A percentile compares a stretch with the other conserved stretches of the same genome.
Evolutionary conservation across 306 rosid species (phyloP).

Genomic region (Oemleria cerasiformis): DNA sequence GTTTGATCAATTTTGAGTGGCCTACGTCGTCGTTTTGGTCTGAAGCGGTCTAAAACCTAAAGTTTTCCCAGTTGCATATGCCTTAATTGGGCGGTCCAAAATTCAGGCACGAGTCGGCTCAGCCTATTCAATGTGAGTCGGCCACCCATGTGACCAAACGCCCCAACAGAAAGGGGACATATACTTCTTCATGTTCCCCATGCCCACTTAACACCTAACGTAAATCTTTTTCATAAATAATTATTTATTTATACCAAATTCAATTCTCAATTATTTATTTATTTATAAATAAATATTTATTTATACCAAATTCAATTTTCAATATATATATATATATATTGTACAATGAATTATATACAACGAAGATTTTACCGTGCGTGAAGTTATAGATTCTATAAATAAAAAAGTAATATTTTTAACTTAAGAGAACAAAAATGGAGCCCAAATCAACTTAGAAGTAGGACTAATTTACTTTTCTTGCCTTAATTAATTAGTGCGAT

Average conservation of each 20-base stretch:
- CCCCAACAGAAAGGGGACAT: constrained; percentile 25
- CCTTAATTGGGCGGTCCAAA: constrained; percentile 12
- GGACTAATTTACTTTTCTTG: not conserved
- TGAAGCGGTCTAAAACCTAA: not conserved
- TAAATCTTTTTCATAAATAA: no score
- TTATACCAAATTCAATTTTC: no score
- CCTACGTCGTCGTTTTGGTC: not conserved
- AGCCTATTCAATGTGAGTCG: constrained; percentile 28
- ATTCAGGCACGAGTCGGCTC: not conserved
- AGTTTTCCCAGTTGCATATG: not conserved
- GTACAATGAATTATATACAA: not conserved
- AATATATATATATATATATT: no score
- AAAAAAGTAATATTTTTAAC: no score
- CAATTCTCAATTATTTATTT: not conserved
- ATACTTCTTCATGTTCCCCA: constrained; percentile 10
- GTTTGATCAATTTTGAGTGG: not conserved
- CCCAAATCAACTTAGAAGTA: not conserved
- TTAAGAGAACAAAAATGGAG: not conserved
- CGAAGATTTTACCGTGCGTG: no score
- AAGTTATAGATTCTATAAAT: no score
- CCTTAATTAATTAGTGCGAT: not conserved
- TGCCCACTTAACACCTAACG: constrained; percentile 12
- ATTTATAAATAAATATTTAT: no score
- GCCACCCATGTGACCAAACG: constrained; percentile 34
- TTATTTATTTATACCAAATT: not conserved